phyloP scores from a whole-genome alignment of 305 asterid species.

The Withania somnifera region DNA sequence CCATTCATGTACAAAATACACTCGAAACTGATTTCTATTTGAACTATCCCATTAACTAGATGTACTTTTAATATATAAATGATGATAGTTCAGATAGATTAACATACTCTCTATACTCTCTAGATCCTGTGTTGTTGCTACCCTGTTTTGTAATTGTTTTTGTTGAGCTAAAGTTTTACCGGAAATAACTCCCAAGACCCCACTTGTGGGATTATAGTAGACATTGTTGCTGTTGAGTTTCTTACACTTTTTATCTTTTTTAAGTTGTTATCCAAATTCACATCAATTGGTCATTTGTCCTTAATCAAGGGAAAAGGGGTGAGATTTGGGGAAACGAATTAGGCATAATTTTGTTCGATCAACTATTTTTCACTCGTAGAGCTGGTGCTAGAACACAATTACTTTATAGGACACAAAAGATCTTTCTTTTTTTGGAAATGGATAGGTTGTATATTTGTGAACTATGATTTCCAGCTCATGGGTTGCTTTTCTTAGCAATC shows the following conservation, averaged over 20 bases:
- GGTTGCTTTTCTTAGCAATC: neutral
- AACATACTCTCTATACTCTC: too few relatives aligned
- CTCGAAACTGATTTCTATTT: too few relatives aligned
- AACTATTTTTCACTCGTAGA: slow-evolving; percentile 1
- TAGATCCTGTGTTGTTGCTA: neutral
- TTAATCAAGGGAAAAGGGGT: neutral
- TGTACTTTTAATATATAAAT: too few relatives aligned
- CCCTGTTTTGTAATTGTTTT: neutral
- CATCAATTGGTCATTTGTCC: neutral
- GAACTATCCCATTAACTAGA: too few relatives aligned
- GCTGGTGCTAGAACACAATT: neutral
- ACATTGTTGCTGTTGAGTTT: neutral
- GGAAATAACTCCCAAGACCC: neutral
- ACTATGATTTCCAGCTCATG: neutral
- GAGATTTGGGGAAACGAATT: neutral
- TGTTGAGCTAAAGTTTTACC: neutral
- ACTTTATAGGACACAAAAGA: neutral
- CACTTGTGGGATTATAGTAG: neutral
- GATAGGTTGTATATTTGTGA: neutral
- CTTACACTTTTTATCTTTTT: neutral
- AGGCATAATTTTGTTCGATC: neutral
- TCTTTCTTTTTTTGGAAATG: too few relatives aligned
- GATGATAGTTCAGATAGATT: too few relatives aligned
- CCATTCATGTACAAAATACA: too few relatives aligned
- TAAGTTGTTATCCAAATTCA: neutral